Evolutionary conservation across 164 flowering plant genomes (phyloP), one percentile per base, ranked within the genome.

Genomic region (Vitis cinerea): DNA sequence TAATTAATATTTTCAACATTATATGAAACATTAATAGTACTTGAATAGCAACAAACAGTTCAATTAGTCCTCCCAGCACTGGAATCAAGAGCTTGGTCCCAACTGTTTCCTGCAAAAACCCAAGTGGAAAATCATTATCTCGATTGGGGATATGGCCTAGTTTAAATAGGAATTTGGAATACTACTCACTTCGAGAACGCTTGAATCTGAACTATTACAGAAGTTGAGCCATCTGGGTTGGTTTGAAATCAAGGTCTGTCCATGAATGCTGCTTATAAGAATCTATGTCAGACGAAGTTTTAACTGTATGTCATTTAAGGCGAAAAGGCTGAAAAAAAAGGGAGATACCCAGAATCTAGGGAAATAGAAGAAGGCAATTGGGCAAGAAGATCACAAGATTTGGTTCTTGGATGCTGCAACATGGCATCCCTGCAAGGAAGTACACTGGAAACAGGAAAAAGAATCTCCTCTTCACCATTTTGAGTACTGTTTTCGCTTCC

Each of bases 81-180:
- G 95, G 97, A 68, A 92, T 71, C 75, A 90, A 73, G 64, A 87
- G 82, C 75, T 72, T 83, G 9, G 94, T 90, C 54, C 85, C 83
- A 50, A 73, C 58, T 16, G 58, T 66, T 65, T 79, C 89, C 94
- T 91, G 85, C 77, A 66, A 76, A 50, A 62, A 37, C 44, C 44
- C 6, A 6, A 37, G 9, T 1, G 49, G 10, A 53, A 59, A 27
- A 53, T 15, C 9, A 58, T 59, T 48, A 58, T 15, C 17, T 5
- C 44, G 7, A 37, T 3, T 37, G 44, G 44, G 44, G 44, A 37
- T 37, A 0, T 37, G 44, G 44, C 44, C 44, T 37, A 37, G 44
- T 37, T 37, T 37, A 0, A 37, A 37, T 37, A 37, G 44, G 0
- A 37, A 37, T 37, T 37, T 6, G 44, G 44, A 37, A 6, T 37